phyloP scores from a whole-genome alignment of 2,329 filamentous ascomycete genomes.

The Colletotrichum noveboracense region DNA sequence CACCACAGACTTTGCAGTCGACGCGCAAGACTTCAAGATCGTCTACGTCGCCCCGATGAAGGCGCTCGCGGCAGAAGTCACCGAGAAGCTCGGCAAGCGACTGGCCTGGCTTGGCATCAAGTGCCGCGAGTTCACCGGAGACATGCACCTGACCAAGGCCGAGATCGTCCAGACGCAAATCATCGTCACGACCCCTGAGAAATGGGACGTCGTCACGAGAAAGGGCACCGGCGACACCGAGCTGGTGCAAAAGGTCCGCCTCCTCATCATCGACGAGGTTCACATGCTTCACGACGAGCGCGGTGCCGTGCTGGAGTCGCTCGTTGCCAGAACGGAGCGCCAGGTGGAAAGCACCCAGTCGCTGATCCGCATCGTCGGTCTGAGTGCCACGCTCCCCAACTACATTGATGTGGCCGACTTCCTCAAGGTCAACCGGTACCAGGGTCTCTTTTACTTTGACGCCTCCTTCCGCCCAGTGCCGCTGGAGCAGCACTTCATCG shows the following conservation, averaged over 20 bases:
- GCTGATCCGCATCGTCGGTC: constrained; percentile 91
- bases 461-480: constrained; percentile 94
- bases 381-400: constrained; percentile 95
- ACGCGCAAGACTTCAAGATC: constrained; percentile 91
- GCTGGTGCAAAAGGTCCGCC: constrained; percentile 92
- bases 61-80: constrained; percentile 93
- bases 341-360: constrained; percentile 99
- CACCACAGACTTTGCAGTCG: constrained; percentile 81
- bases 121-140: constrained; percentile 92
- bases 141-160: constrained; percentile 97
- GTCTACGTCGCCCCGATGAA: constrained; percentile 99
- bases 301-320: constrained; percentile 92
- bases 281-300: constrained; percentile 99
- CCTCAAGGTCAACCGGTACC: constrained; percentile 90
- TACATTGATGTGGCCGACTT: constrained; percentile 98
- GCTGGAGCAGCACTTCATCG: constrained; percentile 95
- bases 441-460: constrained; percentile 96
- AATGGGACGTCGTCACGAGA: constrained; percentile 98
- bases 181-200: constrained; percentile 97
- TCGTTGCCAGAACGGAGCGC: constrained; percentile 92
- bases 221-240: constrained; percentile 98
- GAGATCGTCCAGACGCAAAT: constrained; percentile 97
- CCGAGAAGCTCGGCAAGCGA: constrained; percentile 89
- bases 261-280: constrained; percentile 98
- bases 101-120: constrained; percentile 93